phyloP scores from a whole-genome alignment of 2,329 filamentous ascomycete genomes.

The Pseudogymnoascus sp. region DNA sequence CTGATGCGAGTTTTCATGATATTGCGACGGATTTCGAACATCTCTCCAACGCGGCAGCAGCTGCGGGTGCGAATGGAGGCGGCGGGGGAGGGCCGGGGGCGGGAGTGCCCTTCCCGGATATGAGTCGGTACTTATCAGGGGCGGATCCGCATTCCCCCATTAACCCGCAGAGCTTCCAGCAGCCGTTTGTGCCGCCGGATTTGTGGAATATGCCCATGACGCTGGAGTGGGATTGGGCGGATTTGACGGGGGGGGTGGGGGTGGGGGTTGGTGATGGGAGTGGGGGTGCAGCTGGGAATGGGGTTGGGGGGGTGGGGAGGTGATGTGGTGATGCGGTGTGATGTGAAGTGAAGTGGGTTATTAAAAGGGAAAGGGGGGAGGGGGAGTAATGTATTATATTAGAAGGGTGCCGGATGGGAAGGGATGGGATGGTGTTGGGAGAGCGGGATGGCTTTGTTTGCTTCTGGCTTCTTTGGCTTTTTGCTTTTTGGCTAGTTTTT shows the following conservation, averaged over 20 bases:
- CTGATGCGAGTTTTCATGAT: neutral
- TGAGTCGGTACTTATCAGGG: neutral
- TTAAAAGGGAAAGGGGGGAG: neutral
- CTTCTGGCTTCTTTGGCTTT: neutral
- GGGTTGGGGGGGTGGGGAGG: neutral
- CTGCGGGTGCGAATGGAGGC: neutral
- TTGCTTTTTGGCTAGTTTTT: neutral
- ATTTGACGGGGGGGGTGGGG: constrained; percentile 47
- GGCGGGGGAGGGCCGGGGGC: neutral
- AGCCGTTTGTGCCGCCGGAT: constrained; percentile 86
- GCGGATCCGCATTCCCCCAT: neutral
- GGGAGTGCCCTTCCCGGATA: neutral
- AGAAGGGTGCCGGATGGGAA: neutral
- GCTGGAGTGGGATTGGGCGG: constrained; percentile 80
- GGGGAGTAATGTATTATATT: neutral
- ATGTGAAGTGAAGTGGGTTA: no score
- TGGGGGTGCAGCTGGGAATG: neutral
- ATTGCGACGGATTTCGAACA: neutral
- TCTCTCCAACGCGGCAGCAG: neutral
- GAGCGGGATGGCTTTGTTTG: neutral
- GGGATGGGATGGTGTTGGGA: neutral
- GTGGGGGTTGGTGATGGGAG: neutral
- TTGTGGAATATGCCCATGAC: constrained; percentile 95
- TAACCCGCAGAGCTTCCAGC: constrained; percentile 52
- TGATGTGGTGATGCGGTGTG: neutral